phyloP scores from a whole-genome alignment of 441 rosid species.

The Macaranga tanarius region DNA sequence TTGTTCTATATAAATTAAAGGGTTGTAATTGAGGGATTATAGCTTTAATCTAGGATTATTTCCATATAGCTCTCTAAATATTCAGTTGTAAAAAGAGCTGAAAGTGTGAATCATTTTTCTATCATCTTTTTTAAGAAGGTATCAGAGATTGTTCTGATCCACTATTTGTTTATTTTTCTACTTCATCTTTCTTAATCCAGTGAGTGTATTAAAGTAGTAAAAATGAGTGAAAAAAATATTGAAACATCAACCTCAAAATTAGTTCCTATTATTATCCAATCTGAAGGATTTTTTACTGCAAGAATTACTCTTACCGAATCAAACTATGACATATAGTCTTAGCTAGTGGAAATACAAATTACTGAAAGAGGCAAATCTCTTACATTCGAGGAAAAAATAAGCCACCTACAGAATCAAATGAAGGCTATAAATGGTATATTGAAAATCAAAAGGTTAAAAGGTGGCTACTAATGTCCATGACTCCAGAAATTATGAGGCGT shows the following conservation, averaged over 20 bases:
- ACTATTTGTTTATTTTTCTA: no score
- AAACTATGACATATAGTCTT: conserved; percentile 20
- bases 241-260: background rate
- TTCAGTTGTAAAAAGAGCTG: no score
- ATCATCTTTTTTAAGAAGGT: no score
- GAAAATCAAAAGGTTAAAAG: conserved; percentile 14
- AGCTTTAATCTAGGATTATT: no score
- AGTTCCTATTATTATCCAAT: conserved; percentile 7
- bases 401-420: background rate
- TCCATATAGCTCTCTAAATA: no score
- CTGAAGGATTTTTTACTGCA: background rate
- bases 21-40: no score
- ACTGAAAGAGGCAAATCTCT: conserved; percentile 15
- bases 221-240: no score
- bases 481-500: background rate
- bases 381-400: background rate
- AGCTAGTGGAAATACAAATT: conserved; percentile 19
- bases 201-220: no score
- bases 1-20: no score
- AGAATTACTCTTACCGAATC: conserved; percentile 12
- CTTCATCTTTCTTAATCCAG: no score
- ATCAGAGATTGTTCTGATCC: no score
- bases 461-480: conserved; percentile 22
- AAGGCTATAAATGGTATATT: conserved; percentile 12
- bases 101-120: no score